These are phyloP conservation scores for Apiotrichum gamsii DNA, from an alignment of 1,284 basidiomycete genomes.

Conservation along the genomic window DNA sequence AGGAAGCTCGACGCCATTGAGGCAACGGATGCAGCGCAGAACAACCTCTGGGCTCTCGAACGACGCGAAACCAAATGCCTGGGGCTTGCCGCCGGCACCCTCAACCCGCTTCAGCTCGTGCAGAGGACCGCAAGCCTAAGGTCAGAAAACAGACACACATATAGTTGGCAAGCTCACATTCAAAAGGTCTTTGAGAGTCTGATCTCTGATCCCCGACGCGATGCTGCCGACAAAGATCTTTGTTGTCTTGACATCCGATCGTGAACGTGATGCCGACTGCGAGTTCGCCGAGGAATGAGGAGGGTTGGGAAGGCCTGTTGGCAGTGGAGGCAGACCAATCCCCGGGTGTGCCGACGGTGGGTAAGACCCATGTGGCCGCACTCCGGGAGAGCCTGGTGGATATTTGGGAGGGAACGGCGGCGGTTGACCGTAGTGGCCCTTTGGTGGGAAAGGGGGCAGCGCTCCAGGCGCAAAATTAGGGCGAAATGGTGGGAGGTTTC, in stretches of 20 bases:
- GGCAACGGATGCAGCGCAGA: constrained; percentile 66
- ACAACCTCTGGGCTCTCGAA: constrained; percentile 85
- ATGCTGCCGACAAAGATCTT: constrained; percentile 88
- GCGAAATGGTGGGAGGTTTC: constrained; percentile 28
- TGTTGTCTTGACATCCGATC: constrained; percentile 50
- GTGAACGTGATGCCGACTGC: constrained; percentile 4
- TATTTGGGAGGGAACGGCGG: constrained; percentile 1
- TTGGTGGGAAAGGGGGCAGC: constrained; percentile 18
- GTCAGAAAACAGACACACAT: background rate
- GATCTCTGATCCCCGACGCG: constrained; percentile 80
- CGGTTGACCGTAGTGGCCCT: background rate
- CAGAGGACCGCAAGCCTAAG: constrained; percentile 76
- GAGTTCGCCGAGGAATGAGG: constrained; percentile 2
- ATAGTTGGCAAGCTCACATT: constrained; percentile 53
- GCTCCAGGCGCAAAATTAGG: constrained; percentile 28
- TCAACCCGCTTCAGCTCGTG: constrained; percentile 83
- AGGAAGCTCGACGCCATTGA: constrained; percentile 80
- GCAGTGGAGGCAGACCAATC: constrained; percentile 7
- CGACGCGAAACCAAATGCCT: constrained; percentile 91
- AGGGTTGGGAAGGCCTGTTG: background rate
- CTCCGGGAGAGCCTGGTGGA: background rate
- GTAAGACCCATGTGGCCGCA: constrained; percentile 24
- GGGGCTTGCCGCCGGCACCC: constrained; percentile 81
- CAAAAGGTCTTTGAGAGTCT: constrained; percentile 65
- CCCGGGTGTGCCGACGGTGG: constrained; percentile 19